phyloP scores from a whole-genome alignment of 1,139 yeast genomes.

The Yamadazyma conglobata region DNA sequence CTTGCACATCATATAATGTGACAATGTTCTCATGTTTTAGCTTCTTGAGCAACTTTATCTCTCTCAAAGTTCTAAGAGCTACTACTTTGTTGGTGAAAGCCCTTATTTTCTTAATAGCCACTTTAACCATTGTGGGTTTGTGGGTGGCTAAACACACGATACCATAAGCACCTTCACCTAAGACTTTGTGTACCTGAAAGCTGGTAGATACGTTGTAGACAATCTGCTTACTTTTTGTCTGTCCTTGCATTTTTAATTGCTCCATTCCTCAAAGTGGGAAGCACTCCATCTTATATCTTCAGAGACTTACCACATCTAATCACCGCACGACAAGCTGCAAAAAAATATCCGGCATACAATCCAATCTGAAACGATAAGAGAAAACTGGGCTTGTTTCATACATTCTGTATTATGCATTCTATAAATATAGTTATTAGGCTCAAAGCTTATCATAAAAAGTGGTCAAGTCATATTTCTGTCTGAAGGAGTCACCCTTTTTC shows the following conservation, averaged over 20 bases:
- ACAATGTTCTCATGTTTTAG: slow-evolving; percentile 43
- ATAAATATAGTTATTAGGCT: no score
- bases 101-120: slow-evolving; percentile 43
- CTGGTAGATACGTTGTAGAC: slow-evolving; percentile 30
- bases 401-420: background rate
- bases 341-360: slow-evolving; percentile 1
- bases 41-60: slow-evolving; percentile 33
- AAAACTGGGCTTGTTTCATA: background rate
- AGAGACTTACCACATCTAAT: slow-evolving; percentile 8
- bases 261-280: background rate
- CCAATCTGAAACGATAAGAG: slow-evolving; percentile 2
- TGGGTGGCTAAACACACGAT: slow-evolving; percentile 41
- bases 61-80: slow-evolving; percentile 41
- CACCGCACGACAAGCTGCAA: slow-evolving; percentile 7
- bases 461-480: slow-evolving; percentile 64
- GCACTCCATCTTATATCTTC: background rate
- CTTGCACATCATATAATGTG: slow-evolving; percentile 36
- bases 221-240: slow-evolving; percentile 14
- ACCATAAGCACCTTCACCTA: slow-evolving; percentile 49
- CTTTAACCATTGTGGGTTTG: slow-evolving; percentile 33
- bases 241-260: background rate
- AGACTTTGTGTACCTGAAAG: slow-evolving; percentile 40
- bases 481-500: slow-evolving; percentile 56
- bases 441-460: slow-evolving; percentile 49
- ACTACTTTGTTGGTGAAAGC: slow-evolving; percentile 38